Percentiles rank a stretch among this genome's conserved stretches.
phyloP scores from a whole-genome alignment of 2,329 filamentous ascomycete genomes.

The Domatiomyces globalis region DNA sequence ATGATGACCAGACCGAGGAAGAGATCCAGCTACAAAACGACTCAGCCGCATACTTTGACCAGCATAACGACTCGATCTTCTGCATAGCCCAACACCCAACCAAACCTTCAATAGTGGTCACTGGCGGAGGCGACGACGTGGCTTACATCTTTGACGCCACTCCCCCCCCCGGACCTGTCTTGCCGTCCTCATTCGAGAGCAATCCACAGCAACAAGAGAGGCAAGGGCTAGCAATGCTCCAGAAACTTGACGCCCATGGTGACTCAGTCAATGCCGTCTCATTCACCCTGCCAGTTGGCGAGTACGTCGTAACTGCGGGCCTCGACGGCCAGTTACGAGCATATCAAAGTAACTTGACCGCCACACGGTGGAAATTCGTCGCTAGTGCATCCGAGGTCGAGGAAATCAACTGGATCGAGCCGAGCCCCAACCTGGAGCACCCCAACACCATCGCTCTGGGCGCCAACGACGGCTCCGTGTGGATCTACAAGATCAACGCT shows the following conservation, averaged over 20 bases:
- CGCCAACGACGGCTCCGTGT: conserved; percentile 80
- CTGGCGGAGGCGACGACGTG: conserved; percentile 73
- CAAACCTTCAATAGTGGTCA: conserved; percentile 63
- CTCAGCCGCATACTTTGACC: conserved; percentile 82
- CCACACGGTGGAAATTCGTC: conserved; percentile 48
- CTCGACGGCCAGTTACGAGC: conserved; percentile 70
- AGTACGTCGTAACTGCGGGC: conserved; percentile 74
- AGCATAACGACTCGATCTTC: conserved; percentile 82
- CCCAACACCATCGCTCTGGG: conserved; percentile 77
- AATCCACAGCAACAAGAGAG: conserved; percentile 48
- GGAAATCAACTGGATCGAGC: conserved; percentile 79
- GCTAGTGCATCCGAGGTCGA: conserved; percentile 78
- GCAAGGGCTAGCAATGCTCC: conserved; percentile 49
- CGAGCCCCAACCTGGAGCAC: conserved; percentile 57
- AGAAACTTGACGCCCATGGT: conserved; percentile 72
- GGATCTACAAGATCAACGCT: conserved; percentile 80
- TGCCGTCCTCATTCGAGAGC: conserved; percentile 62
- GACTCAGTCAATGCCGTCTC: conserved; percentile 79
- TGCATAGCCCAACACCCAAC: conserved; percentile 84
- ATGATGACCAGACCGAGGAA: conserved; percentile 40
- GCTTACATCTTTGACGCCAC: conserved; percentile 76
- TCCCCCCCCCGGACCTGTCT: conserved; percentile 44
- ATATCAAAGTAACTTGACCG: conserved; percentile 44
- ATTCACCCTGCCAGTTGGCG: conserved; percentile 71
- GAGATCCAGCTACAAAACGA: conserved; percentile 81